These are phyloP conservation scores for Fusarium cyanostomum DNA, from an alignment of 2,329 filamentous ascomycete species.

Conservation along the genomic window DNA sequence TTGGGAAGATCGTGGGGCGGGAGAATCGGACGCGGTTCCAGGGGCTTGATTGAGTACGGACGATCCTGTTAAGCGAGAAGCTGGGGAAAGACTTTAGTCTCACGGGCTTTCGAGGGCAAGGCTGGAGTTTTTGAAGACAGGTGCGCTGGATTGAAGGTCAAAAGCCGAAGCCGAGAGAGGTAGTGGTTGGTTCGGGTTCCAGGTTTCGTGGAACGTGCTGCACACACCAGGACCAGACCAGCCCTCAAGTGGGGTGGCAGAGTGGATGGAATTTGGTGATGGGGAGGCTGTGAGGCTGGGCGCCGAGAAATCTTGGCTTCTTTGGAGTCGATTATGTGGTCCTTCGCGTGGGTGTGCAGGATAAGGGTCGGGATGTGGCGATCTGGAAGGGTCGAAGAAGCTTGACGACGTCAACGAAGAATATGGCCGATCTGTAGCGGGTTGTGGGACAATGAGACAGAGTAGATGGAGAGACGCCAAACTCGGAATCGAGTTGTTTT, in stretches of 20 bases:
- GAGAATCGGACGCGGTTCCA: slow-evolving; percentile 23
- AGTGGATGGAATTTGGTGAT: not conserved
- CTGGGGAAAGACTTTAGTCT: not conserved
- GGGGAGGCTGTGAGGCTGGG: slow-evolving; percentile 28
- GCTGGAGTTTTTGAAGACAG: not conserved
- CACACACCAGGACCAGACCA: not conserved
- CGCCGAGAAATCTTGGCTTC: slow-evolving; percentile 29
- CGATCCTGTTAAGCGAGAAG: slow-evolving; percentile 19
- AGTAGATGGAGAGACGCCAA: too few species aligned
- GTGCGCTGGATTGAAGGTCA: slow-evolving; percentile 3
- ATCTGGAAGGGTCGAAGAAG: slow-evolving; percentile 33
- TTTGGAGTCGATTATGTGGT: slow-evolving; percentile 13
- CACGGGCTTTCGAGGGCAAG: not conserved
- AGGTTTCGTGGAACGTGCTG: slow-evolving; percentile 30
- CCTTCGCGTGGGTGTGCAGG: slow-evolving; percentile 17
- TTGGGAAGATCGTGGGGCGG: slow-evolving; percentile 23
- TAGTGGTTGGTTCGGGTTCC: slow-evolving; percentile 17
- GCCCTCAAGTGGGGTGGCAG: not conserved
- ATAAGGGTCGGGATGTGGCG: slow-evolving; percentile 16
- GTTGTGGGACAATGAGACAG: slow-evolving; percentile 11
- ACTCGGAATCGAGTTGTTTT: slow-evolving; percentile 19
- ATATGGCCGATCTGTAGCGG: not conserved
- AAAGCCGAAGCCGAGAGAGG: slow-evolving; percentile 3
- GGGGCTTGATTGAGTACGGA: slow-evolving; percentile 19
- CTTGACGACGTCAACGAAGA: not conserved